Base-by-base conservation (phyloP, 768 basidiomycete genomes). In the Leccinellum rugosiceps region DNA sequence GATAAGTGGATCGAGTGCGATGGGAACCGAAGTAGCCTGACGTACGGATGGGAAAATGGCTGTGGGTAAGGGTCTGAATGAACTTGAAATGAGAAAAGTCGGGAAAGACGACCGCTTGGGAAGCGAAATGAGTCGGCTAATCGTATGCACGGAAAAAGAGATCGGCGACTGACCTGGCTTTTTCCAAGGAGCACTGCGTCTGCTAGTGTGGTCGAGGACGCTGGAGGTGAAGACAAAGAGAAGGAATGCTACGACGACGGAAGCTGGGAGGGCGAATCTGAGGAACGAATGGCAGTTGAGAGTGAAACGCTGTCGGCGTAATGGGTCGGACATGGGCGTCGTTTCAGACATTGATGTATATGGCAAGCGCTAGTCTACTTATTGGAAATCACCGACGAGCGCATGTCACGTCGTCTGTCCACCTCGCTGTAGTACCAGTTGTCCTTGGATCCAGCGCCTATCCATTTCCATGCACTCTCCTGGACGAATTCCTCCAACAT, bases 391-490 rank as follows among this genome's bases (percentile, higher is more conserved):
- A n/a, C n/a, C n/a, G n/a, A n/a, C n/a, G n/a, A n/a, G n/a, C n/a
- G n/a, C n/a, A n/a, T 35, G 17, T 35, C 38, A 41, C 38, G 38
- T 9, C 38, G 38, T 41, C 38, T 41, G 64, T 86, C 87, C 5
- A 86, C 80, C 56, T 83, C 81, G n/a, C 63, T 71, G 56, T 79
- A 83, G 55, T 82, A 77, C 19, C 65, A 57, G 4, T 77, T 76
- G 3, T 65, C 58, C 21, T 65, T 57, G 19, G 74, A 71, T 6
- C 64, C 72, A 9, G 67, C 59, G 1, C 82, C 83, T 38, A 88
- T 79, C 93, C 94, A 95, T 56, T 87, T 87, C 79, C 83, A 83
- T 2, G 90, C 86, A 61, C 84, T 89, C 30, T 88, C 81, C 65
- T 74, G 72, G 30, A 96, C 78, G 65, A 97, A 97, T 3, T 85